These are phyloP conservation scores for Rhodocollybia butyracea DNA, from an alignment of 768 basidiomycete species.

Conservation along the genomic window DNA sequence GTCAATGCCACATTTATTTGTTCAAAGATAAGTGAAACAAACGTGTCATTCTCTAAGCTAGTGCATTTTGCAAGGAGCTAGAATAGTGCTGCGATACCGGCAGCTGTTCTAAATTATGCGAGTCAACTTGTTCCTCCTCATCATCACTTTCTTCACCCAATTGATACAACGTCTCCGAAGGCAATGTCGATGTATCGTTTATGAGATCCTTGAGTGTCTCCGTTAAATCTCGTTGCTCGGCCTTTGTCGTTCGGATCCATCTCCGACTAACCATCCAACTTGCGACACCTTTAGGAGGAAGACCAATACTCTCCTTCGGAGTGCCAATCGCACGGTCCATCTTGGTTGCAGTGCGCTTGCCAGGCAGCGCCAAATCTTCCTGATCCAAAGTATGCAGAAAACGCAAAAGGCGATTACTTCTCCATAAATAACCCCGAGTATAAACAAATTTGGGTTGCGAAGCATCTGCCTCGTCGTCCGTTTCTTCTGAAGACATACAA, in stretches of 20 bases:
- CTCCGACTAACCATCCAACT: conserved; percentile 75
- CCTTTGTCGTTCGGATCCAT: conserved; percentile 48
- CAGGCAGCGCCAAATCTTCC: conserved; percentile 46
- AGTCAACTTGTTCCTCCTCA: conserved; percentile 24
- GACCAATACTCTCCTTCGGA: conserved; percentile 49
- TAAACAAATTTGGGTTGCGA: conserved; percentile 31
- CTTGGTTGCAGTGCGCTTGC: conserved; percentile 58
- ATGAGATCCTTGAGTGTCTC: conserved; percentile 40
- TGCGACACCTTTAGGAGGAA: conserved; percentile 64
- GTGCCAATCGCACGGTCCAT: conserved; percentile 52
- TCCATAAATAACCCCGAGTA: conserved; percentile 62
- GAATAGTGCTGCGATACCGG: conserved; percentile 11
- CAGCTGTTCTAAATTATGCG: background rate
- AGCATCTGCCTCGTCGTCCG: conserved; percentile 38
- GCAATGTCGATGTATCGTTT: conserved; percentile 43
- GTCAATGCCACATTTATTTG: too few relatives aligned
- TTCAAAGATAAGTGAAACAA: too few relatives aligned
- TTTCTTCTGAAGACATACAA: conserved; percentile 83
- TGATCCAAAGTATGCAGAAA: conserved; percentile 64
- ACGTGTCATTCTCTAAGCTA: too few relatives aligned
- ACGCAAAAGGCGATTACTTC: conserved; percentile 58
- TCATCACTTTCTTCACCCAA: conserved; percentile 60
- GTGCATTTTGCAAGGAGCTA: conserved; percentile 33
- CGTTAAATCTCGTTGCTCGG: conserved; percentile 44
- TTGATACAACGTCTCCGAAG: conserved; percentile 42